Evolutionary conservation across 176 grass and related monocot genomes (phyloP).

Genomic region (Juncus effusus): DNA sequence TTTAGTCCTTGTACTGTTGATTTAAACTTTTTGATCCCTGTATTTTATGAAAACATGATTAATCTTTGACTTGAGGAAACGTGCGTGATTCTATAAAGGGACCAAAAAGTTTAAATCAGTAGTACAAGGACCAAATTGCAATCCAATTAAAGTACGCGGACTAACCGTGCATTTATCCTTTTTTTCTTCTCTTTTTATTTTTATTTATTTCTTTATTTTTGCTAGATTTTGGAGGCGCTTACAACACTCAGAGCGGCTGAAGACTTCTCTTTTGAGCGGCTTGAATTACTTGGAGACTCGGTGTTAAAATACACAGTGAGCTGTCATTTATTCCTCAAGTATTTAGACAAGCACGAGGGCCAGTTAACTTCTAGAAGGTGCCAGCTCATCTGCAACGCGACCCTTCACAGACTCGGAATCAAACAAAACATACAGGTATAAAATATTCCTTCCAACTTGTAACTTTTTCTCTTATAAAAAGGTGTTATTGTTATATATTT

Average conservation of each 20-base stretch:
- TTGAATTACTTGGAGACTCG: conserved; percentile 84
- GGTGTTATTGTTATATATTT: neutral
- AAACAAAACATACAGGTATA: conserved; percentile 68
- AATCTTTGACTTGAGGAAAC: neutral
- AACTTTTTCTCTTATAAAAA: no score
- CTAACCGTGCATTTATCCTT: no score
- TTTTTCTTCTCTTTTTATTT: no score
- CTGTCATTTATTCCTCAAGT: conserved; percentile 69
- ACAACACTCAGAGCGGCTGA: conserved; percentile 67
- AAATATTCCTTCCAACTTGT: neutral
- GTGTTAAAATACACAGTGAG: conserved; percentile 80
- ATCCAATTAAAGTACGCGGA: no score
- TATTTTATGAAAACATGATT: neutral
- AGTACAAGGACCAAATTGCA: no score
- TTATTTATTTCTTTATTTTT: no score
- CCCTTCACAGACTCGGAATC: conserved; percentile 67
- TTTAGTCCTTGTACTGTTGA: no score
- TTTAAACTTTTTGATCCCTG: no score
- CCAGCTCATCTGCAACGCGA: conserved; percentile 66
- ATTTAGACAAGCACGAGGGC: conserved; percentile 64
- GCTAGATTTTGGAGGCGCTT: conserved; percentile 92
- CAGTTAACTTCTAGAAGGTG: conserved; percentile 51
- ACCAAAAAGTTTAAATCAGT: no score
- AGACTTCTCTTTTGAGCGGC: conserved; percentile 93
- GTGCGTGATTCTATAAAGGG: no score